Percentiles rank a stretch among this genome's conserved stretches.
Conservation (phyloP, 371 early-diverging fungal genomes). For the Phascolomyces articulosus region DNA sequence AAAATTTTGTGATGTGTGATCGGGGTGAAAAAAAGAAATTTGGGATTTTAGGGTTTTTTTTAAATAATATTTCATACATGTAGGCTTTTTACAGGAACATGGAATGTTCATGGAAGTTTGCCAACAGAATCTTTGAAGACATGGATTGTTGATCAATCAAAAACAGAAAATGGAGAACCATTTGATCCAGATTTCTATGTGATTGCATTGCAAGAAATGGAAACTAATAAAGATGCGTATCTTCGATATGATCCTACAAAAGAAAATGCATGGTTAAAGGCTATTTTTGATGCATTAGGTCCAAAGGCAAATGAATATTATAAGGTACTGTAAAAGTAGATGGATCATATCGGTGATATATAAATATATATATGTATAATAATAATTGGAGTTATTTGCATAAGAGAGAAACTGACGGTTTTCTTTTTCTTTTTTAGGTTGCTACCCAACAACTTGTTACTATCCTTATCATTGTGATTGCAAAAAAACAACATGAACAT, state of each 20-base stretch:
- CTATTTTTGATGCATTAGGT: conserved; percentile 70
- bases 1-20: background rate
- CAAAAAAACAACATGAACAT: conserved; percentile 52
- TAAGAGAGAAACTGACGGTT: too few relatives aligned
- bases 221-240: conserved; percentile 85
- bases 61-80: too few relatives aligned
- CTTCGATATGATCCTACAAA: conserved; percentile 75
- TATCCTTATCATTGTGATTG: conserved; percentile 82
- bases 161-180: conserved; percentile 29
- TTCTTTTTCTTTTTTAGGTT: conserved; percentile 32
- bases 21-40: too few relatives aligned
- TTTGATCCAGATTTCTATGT: conserved; percentile 73
- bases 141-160: conserved; percentile 65
- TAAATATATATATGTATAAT: too few relatives aligned
- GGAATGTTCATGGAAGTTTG: conserved; percentile 88
- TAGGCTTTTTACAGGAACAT: conserved; percentile 79
- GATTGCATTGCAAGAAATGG: conserved; percentile 92
- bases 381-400: too few relatives aligned
- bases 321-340: conserved; percentile 40
- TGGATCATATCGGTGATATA: background rate
- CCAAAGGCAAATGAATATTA: conserved; percentile 47
- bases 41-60: too few relatives aligned
- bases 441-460: conserved; percentile 85
- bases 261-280: conserved; percentile 80
- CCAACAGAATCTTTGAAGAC: conserved; percentile 59